Evolutionary conservation across 164 flowering plant genomes (phyloP).

Genomic region (Liquidambar formosana): DNA sequence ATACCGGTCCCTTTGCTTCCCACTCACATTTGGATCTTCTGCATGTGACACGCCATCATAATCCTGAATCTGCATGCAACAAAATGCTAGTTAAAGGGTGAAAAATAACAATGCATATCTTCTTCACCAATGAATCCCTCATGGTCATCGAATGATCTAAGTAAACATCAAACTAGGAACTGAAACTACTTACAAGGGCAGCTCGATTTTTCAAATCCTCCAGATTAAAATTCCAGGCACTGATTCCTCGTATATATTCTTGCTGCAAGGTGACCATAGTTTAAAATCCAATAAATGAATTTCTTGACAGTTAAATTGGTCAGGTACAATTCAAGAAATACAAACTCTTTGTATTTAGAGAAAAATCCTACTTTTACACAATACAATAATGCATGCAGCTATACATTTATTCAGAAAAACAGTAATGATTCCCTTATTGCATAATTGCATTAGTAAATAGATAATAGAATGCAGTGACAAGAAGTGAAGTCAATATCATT

Average conservation of each 20-base stretch:
- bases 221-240: constrained; percentile 96
- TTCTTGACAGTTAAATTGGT: neutral
- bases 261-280: constrained; percentile 55
- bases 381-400: neutral
- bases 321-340: neutral
- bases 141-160: neutral
- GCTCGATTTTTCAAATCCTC: constrained; percentile 95
- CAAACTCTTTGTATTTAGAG: no score
- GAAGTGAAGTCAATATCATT: no score
- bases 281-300: neutral
- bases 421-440: no score
- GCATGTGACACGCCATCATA: constrained; percentile 41
- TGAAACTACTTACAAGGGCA: constrained; percentile 69
- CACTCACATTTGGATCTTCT: constrained; percentile 44
- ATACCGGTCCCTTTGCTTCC: constrained; percentile 31
- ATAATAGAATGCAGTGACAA: no score
- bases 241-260: constrained; percentile 96
- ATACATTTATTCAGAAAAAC: neutral
- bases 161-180: constrained; percentile 8
- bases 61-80: constrained; percentile 72
- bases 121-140: constrained; percentile 9
- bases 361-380: no score
- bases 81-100: constrained; percentile 8
- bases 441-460: no score
- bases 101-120: constrained; percentile 9